A percentile compares a stretch with the other conserved stretches of the same genome.
Evolutionary conservation across 352 stramenopile species (phyloP).

Genomic region (Saprolegnia diclina): DNA sequence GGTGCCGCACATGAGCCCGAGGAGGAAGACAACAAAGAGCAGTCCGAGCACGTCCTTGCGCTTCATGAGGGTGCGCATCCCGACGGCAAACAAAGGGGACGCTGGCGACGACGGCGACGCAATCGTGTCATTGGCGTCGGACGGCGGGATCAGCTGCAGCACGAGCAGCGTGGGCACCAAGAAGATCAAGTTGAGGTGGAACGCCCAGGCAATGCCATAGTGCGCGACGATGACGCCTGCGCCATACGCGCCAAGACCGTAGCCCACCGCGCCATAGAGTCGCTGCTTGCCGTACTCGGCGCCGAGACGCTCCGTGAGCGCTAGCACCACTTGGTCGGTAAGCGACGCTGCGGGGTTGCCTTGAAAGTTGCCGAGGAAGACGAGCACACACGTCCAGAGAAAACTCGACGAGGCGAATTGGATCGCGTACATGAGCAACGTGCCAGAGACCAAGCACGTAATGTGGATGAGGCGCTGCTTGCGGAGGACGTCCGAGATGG

Average conservation of each 20-base stretch:
- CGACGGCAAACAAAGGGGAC: constrained; percentile 7
- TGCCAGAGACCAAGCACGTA: constrained; percentile 48
- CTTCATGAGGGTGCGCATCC: not conserved
- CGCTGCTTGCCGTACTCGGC: constrained; percentile 76
- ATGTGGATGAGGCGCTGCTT: constrained; percentile 66
- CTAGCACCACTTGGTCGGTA: constrained; percentile 62
- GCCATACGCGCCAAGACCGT: constrained; percentile 64
- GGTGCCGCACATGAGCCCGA: constrained; percentile 48
- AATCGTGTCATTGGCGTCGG: not conserved
- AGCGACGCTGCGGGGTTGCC: constrained; percentile 59
- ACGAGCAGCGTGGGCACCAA: constrained; percentile 10
- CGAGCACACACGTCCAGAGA: constrained; percentile 59
- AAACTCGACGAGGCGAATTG: constrained; percentile 54
- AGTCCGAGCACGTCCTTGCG: constrained; percentile 54
- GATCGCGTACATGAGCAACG: constrained; percentile 62
- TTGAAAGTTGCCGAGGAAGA: constrained; percentile 74
- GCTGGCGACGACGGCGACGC: not conserved
- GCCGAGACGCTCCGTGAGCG: constrained; percentile 49
- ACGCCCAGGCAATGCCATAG: constrained; percentile 66
- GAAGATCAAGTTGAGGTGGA: constrained; percentile 36
- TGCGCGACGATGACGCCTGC: constrained; percentile 51
- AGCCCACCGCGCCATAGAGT: constrained; percentile 64
- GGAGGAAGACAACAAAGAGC: constrained; percentile 58
- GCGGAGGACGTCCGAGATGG: constrained; percentile 49
- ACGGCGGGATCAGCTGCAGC: constrained; percentile 9